Base-by-base conservation (phyloP, 2,329 filamentous ascomycete genomes). In the Chaetomium strumarium region DNA sequence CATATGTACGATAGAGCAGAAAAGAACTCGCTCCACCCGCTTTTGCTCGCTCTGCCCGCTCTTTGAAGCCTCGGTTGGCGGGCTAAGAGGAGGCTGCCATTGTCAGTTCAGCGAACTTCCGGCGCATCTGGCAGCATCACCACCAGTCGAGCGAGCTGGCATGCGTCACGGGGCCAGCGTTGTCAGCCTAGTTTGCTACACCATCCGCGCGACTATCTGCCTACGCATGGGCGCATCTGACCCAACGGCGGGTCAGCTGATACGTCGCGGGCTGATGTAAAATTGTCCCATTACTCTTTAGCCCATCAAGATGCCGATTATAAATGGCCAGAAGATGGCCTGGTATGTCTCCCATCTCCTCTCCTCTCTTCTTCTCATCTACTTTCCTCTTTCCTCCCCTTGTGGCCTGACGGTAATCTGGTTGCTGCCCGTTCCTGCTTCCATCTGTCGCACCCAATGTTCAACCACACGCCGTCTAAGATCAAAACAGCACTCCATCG, bases 271-370 rank as follows among this genome's bases (percentile, higher is more conserved):
- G 31, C 49, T 39, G 30, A 52, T 57, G 52, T 55, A 8, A 38
- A 42, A 24, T 11, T 17, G 46, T 36, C 36, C 29, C 36, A 11
- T 42, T 48, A 30, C 46, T n/a, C 29, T 36, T 49, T 34, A 7
- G 49, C 29, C 40, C 10, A 34, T 51, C 66, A 74, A 66, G 51
- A 87, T 87, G 84, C 81, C 82, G 64, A 74, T 84, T 45, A 83
- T 88, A 60, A 80, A 86, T 63, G 84, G 84, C 57, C 75, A 82
- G 67, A 86, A 85, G 70, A 86, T 88, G 77, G 84, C 84, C 66
- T 88, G 84, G 84, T 88, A 78, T 63, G 83, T 74, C 51, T 49
- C 17, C 37, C 29, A 24, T 33, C 3, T 16, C 8, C 11, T 20
- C 14, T 17, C 13, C 37, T 52, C 34, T 37, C 13, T n/a, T 36